phyloP scores from a whole-genome alignment of 352 stramenopile genomes.

The Pythium phragmiticola region DNA sequence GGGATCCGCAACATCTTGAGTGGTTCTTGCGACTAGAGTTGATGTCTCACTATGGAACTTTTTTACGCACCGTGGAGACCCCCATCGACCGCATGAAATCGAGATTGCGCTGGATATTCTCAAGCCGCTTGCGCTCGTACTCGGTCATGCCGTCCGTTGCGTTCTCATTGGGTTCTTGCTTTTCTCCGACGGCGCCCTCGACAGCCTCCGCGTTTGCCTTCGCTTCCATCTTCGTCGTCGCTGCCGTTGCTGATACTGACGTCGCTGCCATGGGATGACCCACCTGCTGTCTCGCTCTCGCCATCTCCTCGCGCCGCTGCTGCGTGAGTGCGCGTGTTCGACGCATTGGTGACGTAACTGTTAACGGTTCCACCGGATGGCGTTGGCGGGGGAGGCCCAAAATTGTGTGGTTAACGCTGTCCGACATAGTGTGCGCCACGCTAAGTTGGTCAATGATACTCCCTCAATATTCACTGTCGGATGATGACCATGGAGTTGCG shows the following conservation, averaged over 20 bases:
- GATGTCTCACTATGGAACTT: neutral
- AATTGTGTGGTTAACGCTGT: neutral
- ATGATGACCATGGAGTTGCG: neutral
- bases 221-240: neutral
- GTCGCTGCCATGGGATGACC: neutral
- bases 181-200: conserved; percentile 4
- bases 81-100: conserved; percentile 85
- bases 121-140: conserved; percentile 80
- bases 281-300: conserved; percentile 8
- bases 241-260: neutral
- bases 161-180: neutral
- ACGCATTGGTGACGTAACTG: conserved; percentile 4
- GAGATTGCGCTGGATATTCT: conserved; percentile 85
- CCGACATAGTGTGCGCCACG: neutral
- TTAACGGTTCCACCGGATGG: conserved; percentile 6
- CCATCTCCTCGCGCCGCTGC: conserved; percentile 20
- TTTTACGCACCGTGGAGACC: conserved; percentile 50
- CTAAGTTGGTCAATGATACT: neutral
- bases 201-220: neutral
- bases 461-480: neutral
- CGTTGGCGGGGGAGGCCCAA: conserved; percentile 4
- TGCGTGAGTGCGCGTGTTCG: conserved; percentile 26
- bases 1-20: neutral
- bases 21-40: neutral
- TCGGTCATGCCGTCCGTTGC: conserved; percentile 40